These are phyloP conservation scores for Symbiodinium pilosum DNA, from an alignment of 73 alveolate genomes.

Conservation along the genomic window DNA sequence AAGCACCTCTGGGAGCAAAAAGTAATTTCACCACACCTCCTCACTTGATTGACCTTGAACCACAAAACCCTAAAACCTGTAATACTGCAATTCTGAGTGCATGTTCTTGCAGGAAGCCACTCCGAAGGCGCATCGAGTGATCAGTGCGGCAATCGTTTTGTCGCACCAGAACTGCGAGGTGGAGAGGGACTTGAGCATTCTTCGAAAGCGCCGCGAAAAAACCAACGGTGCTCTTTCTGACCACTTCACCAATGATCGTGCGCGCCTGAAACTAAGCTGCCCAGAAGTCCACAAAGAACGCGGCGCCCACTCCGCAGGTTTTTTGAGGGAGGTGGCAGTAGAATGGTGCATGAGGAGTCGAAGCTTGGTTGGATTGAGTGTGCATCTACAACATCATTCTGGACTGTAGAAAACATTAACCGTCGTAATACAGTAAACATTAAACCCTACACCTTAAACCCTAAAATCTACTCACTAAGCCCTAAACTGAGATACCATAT, in stretches of 20 bases:
- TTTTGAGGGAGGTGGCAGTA: background rate
- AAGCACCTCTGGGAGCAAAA: too few relatives aligned
- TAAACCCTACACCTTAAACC: too few relatives aligned
- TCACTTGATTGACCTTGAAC: background rate
- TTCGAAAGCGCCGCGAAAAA: background rate
- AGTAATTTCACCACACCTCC: background rate
- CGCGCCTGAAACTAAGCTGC: background rate
- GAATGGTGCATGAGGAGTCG: background rate
- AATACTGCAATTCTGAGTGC: too few relatives aligned
- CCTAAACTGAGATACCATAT: too few relatives aligned
- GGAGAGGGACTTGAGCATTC: background rate
- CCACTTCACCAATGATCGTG: background rate
- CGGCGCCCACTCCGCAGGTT: background rate
- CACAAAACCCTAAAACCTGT: background rate
- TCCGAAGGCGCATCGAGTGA: background rate
- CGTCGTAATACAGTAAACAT: too few relatives aligned
- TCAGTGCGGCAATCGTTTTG: background rate
- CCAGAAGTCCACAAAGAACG: background rate
- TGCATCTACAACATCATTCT: too few relatives aligned
- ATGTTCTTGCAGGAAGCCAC: background rate
- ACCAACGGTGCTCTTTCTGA: background rate
- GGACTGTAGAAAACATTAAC: too few relatives aligned
- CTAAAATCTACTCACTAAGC: too few relatives aligned
- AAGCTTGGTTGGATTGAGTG: too few relatives aligned
- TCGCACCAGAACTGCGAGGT: slow-evolving; percentile 1